Conservation (phyloP, 805 yeast genomes). For the Metschnikowia koreensis region DNA sequence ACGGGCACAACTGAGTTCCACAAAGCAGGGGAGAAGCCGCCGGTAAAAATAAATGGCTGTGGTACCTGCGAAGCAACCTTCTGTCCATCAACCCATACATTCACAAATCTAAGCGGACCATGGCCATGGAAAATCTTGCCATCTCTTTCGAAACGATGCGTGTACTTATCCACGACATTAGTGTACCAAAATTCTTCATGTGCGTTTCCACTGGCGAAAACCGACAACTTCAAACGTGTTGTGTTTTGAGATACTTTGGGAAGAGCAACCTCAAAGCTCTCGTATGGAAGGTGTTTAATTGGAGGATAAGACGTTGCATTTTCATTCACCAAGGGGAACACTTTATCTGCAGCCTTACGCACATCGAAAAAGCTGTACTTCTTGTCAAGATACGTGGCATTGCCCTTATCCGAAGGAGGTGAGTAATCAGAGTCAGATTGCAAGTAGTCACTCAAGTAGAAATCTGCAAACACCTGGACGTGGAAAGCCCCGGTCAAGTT, state of each 20-base stretch:
- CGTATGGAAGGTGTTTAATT: conserved; percentile 44
- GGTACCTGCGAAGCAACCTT: conserved; percentile 65
- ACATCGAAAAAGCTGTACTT: conserved; percentile 25
- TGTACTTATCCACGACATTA: conserved; percentile 51
- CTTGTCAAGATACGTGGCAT: conserved; percentile 5
- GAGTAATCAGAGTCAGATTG: background rate
- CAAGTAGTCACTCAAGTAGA: conserved; percentile 29
- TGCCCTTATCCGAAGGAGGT: background rate
- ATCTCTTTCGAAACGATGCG: conserved; percentile 33
- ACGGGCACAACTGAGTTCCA: conserved; percentile 81
- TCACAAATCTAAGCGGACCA: conserved; percentile 70
- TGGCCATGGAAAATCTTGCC: conserved; percentile 46
- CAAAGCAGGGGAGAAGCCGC: conserved; percentile 75
- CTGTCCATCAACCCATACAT: conserved; percentile 57
- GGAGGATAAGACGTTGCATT: conserved; percentile 36
- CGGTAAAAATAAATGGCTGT: conserved; percentile 72
- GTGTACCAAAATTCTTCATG: conserved; percentile 85
- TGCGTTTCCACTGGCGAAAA: conserved; percentile 72
- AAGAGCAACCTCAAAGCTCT: conserved; percentile 35
- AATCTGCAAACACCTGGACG: conserved; percentile 50
- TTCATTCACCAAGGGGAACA: conserved; percentile 36
- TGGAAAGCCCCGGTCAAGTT: conserved; percentile 61
- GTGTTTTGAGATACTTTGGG: conserved; percentile 54
- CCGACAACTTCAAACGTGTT: conserved; percentile 54
- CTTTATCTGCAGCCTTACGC: conserved; percentile 37